A percentile compares a stretch with the other conserved stretches of the same genome.
Evolutionary conservation across 2,329 filamentous ascomycete genomes (phyloP).

Genomic region (Aspergillus intermedius): DNA sequence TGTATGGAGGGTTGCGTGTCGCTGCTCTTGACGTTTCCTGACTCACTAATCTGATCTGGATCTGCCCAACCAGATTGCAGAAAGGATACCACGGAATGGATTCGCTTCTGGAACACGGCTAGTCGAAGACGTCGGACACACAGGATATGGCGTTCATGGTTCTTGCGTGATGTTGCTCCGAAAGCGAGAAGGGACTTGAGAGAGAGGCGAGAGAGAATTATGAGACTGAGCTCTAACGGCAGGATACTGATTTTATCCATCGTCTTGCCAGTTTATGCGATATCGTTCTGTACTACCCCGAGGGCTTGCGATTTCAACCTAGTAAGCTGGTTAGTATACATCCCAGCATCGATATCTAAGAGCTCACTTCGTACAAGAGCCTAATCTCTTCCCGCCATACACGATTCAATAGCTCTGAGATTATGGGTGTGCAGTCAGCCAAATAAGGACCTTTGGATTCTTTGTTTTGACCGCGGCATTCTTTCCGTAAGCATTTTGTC

Average conservation of each 20-base stretch:
- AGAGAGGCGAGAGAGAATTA: constrained; percentile 25
- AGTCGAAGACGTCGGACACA: constrained; percentile 25
- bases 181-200: constrained; percentile 25
- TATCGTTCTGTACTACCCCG: too few species aligned
- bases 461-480: too few species aligned
- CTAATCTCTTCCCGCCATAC: too few species aligned
- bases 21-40: constrained; percentile 3
- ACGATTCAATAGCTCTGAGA: too few species aligned
- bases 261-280: not conserved
- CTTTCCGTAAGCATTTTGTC: too few species aligned
- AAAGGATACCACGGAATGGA: constrained; percentile 27
- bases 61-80: constrained; percentile 20
- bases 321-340: too few species aligned
- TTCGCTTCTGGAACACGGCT: constrained; percentile 26
- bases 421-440: too few species aligned
- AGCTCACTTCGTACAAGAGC: too few species aligned
- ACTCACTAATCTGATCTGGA: constrained; percentile 7
- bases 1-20: constrained; percentile 14
- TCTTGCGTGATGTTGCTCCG: constrained; percentile 22
- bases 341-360: too few species aligned
- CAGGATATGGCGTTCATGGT: constrained; percentile 21
- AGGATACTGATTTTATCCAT: constrained; percentile 16
- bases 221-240: constrained; percentile 25
- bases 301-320: too few species aligned
- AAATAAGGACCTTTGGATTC: too few species aligned